phyloP scores from a whole-genome alignment of 2,329 filamentous ascomycete genomes.

The Cercospora citrullina region DNA sequence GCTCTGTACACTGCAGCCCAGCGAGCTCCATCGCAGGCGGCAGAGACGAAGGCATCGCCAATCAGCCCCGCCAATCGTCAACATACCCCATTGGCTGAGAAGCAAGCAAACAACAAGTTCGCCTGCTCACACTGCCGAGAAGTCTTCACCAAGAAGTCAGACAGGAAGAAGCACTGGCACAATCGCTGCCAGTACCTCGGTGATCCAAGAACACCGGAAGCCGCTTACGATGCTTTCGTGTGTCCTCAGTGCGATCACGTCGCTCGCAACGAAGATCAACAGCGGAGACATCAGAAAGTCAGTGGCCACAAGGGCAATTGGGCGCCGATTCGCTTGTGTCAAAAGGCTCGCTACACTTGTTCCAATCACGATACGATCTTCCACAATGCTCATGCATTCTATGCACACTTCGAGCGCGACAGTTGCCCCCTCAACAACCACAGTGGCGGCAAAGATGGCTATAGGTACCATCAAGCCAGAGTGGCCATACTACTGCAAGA shows the following conservation, averaged over 20 bases:
- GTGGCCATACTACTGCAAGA: conserved; percentile 8
- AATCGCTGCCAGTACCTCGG: conserved; percentile 7
- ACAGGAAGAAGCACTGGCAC: conserved; percentile 13
- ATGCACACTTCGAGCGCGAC: conserved; percentile 10
- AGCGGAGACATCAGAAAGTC: not conserved
- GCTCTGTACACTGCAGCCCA: conserved; percentile 2
- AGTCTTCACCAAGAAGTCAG: conserved; percentile 10
- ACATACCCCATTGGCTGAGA: conserved; percentile 2
- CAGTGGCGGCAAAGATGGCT: conserved; percentile 6
- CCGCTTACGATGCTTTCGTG: not conserved
- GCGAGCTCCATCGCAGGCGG: not conserved
- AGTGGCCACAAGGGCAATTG: conserved; percentile 6
- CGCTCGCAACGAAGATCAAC: conserved; percentile 8
- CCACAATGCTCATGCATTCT: conserved; percentile 11
- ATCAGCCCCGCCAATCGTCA: not conserved
- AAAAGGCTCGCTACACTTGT: conserved; percentile 12
- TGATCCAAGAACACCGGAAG: conserved; percentile 1
- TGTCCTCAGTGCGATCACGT: conserved; percentile 8
- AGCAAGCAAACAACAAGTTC: conserved; percentile 11
- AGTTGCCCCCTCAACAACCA: conserved; percentile 10
- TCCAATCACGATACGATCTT: conserved; percentile 2
- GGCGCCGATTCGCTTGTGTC: conserved; percentile 5
- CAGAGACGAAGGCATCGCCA: not conserved
- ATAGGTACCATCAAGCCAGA: conserved; percentile 9
- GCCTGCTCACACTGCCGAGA: conserved; percentile 13